A percentile compares a stretch with the other conserved stretches of the same genome.
phyloP scores from a whole-genome alignment of 1,139 yeast species.

The Saccharomyces hybrid region DNA sequence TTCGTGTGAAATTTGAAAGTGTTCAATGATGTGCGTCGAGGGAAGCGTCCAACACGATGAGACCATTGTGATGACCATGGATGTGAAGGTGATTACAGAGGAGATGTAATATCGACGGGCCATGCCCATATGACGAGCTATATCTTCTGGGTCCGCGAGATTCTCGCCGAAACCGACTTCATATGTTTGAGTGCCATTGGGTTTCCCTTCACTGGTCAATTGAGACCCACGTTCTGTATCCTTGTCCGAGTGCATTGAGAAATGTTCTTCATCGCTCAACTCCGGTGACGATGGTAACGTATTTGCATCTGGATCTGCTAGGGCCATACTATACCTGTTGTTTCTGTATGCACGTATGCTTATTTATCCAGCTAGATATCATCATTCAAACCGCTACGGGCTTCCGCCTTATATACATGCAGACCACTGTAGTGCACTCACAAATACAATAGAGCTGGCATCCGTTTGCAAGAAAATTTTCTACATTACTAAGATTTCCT shows the following conservation, averaged over 20 bases:
- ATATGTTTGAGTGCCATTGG: conserved; percentile 5
- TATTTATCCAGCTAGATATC: neutral
- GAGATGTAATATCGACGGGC: conserved; percentile 47
- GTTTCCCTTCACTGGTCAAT: neutral
- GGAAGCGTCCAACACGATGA: conserved; percentile 53
- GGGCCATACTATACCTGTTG: neutral
- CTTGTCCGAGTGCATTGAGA: neutral
- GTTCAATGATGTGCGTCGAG: conserved; percentile 39
- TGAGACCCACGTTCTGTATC: neutral
- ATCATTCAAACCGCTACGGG: neutral
- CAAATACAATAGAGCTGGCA: no score
- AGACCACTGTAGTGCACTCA: neutral
- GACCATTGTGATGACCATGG: conserved; percentile 41
- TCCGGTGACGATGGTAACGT: neutral
- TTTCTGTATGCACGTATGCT: neutral
- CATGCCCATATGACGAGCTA: conserved; percentile 34
- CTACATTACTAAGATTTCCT: neutral
- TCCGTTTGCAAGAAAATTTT: neutral
- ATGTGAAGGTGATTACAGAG: conserved; percentile 41
- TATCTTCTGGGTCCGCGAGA: conserved; percentile 45
- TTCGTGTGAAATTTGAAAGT: conserved; percentile 48
- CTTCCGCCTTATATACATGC: neutral
- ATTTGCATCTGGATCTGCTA: neutral
- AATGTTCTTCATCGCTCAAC: neutral
- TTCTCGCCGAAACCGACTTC: conserved; percentile 30